These are phyloP conservation scores for Oryza glumipatula DNA, from an alignment of 176 grass and related monocot species.

Conservation along the genomic window DNA sequence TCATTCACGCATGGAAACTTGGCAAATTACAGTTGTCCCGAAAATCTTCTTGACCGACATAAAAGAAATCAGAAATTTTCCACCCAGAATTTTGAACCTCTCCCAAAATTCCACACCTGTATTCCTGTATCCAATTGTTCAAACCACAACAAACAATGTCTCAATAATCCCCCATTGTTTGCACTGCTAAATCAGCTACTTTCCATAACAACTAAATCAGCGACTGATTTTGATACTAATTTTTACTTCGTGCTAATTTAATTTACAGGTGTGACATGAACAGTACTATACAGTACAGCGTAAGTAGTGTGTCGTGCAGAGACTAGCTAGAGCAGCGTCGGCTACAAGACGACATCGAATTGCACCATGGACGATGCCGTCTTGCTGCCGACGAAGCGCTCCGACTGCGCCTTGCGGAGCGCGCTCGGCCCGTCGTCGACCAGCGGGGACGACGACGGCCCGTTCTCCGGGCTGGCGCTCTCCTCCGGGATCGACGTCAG, in stretches of 20 bases:
- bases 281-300: not conserved
- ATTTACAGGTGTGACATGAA: not conserved
- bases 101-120: too few relatives aligned
- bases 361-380: constrained; percentile 37
- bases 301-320: too few relatives aligned
- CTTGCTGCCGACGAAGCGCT: constrained; percentile 50
- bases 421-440: not conserved
- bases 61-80: too few relatives aligned
- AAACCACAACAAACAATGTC: not conserved
- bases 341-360: constrained; percentile 51
- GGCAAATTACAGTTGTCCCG: too few relatives aligned
- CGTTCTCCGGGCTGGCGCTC: not conserved
- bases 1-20: too few relatives aligned
- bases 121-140: not conserved
- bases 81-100: too few relatives aligned
- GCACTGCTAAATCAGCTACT: not conserved
- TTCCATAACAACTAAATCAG: constrained; percentile 5
- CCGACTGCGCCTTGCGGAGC: constrained; percentile 41
- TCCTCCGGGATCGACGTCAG: constrained; percentile 58
- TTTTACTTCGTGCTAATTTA: not conserved
- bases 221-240: not conserved
- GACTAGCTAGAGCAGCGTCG: too few relatives aligned
- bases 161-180: not conserved
- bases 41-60: too few relatives aligned
- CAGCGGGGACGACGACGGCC: not conserved